Percentiles rank a stretch among this genome's conserved stretches.
These are phyloP conservation scores for Malus hybrid DNA, from an alignment of 331 rosid species.

Conservation along the genomic window DNA sequence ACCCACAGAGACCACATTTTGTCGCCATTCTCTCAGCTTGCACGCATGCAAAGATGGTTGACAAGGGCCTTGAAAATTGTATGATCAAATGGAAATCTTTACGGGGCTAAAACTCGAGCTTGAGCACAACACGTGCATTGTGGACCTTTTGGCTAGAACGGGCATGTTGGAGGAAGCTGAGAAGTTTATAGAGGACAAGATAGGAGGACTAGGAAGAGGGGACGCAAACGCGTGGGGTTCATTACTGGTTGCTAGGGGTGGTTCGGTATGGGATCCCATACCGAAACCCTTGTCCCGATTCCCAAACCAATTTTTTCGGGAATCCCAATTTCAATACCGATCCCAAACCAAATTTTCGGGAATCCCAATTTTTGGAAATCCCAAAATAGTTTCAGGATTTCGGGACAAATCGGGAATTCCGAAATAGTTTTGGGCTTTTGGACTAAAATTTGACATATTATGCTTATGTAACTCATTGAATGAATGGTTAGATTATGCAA, in stretches of 20 bases:
- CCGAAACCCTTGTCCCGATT: too few species aligned
- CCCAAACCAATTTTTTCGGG: too few species aligned
- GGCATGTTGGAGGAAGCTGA: conserved; percentile 87
- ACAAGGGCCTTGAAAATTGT: conserved; percentile 49
- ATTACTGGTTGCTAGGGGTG: conserved; percentile 1
- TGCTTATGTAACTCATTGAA: too few species aligned
- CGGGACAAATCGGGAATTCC: too few species aligned
- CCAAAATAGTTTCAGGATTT: too few species aligned
- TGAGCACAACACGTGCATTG: conserved; percentile 63
- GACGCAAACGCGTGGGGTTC: conserved; percentile 84
- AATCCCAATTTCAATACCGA: too few species aligned
- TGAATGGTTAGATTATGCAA: too few species aligned
- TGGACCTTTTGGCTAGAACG: conserved; percentile 77
- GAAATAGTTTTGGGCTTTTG: too few species aligned
- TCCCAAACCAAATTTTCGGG: too few species aligned
- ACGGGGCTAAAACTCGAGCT: conserved; percentile 27
- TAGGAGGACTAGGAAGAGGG: conserved; percentile 47
- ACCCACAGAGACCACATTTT: conserved; percentile 63
- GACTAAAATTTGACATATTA: too few species aligned
- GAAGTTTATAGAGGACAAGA: conserved; percentile 59
- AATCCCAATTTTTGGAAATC: too few species aligned
- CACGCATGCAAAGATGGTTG: conserved; percentile 67
- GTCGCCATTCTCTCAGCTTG: conserved; percentile 69
- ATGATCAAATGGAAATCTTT: conserved; percentile 46
- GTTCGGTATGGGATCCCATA: too few species aligned